phyloP scores from a whole-genome alignment of 352 stramenopile genomes.

The Halophytophthora batemanensis region DNA sequence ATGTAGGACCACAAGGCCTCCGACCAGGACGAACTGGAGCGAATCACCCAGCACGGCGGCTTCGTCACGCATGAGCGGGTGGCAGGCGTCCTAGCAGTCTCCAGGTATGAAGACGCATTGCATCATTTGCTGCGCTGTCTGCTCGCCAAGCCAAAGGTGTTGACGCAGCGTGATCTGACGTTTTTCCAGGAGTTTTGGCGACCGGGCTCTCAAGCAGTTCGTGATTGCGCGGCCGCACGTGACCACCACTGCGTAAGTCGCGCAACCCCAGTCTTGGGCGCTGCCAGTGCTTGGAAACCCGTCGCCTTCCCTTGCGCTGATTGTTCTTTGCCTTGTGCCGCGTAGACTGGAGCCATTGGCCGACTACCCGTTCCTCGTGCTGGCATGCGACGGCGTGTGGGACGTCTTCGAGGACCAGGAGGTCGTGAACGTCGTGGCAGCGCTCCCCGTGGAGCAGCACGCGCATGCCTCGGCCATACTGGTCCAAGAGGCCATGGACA shows the following conservation, averaged over 20 bases:
- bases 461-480: conserved; percentile 47
- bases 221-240: conserved; percentile 50
- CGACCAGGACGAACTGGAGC: conserved; percentile 46
- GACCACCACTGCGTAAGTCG: conserved; percentile 36
- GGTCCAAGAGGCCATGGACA: conserved; percentile 48
- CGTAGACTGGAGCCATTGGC: conserved; percentile 36
- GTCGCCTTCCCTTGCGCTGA: not conserved
- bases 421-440: conserved; percentile 54
- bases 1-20: conserved; percentile 70
- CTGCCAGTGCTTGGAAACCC: not conserved
- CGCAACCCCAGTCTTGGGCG: not conserved
- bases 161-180: conserved; percentile 5
- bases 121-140: not conserved
- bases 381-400: conserved; percentile 82
- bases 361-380: conserved; percentile 65
- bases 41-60: conserved; percentile 54
- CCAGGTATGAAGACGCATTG: conserved; percentile 35
- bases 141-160: not conserved
- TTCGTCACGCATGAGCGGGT: conserved; percentile 75
- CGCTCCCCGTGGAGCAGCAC: conserved; percentile 33
- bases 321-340: not conserved
- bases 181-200: conserved; percentile 67
- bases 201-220: conserved; percentile 70
- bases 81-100: conserved; percentile 67
- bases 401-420: conserved; percentile 77